These are phyloP conservation scores for Chara braunii DNA, from an alignment of 139 green algal genomes.

Conservation along the genomic window DNA sequence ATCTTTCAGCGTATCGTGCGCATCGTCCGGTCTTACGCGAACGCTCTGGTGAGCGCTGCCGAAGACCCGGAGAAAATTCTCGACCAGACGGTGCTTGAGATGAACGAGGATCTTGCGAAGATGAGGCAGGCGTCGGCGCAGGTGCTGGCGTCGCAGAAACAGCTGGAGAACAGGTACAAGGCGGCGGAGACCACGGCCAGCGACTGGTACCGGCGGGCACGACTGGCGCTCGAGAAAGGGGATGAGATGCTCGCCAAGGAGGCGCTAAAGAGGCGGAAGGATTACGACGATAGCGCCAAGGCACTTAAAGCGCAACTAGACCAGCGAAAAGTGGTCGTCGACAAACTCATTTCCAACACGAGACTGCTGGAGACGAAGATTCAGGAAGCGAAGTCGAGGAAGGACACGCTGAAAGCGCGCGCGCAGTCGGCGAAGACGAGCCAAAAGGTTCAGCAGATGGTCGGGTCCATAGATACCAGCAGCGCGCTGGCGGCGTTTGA, in stretches of 20 bases:
- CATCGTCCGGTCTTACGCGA: constrained; percentile 83
- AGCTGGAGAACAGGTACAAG: constrained; percentile 91
- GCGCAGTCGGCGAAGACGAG: constrained; percentile 72
- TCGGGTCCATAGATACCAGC: constrained; percentile 66
- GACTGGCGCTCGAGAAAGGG: constrained; percentile 90
- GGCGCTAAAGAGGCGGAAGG: constrained; percentile 78
- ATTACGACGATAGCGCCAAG: constrained; percentile 80
- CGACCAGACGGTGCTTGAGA: constrained; percentile 92
- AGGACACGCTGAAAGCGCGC: constrained; percentile 98
- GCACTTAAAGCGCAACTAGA: constrained; percentile 76
- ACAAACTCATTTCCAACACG: constrained; percentile 88
- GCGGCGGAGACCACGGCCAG: constrained; percentile 65
- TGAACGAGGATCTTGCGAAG: constrained; percentile 95
- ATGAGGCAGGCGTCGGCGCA: constrained; percentile 92
- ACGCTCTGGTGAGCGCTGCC: constrained; percentile 45
- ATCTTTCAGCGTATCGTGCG: too few relatives aligned
- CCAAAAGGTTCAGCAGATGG: constrained; percentile 44
- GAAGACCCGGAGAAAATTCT: constrained; percentile 97
- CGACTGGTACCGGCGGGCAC: constrained; percentile 72
- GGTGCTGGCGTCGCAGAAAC: constrained; percentile 93
- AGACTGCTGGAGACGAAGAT: constrained; percentile 50
- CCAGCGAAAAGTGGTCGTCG: constrained; percentile 71
- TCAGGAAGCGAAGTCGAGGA: constrained; percentile 89
- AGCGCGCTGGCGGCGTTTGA: constrained; percentile 86
- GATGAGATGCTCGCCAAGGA: constrained; percentile 94